These are phyloP conservation scores for Begonia loranthoides DNA, from an alignment of 306 rosid genomes.

Conservation along the genomic window DNA sequence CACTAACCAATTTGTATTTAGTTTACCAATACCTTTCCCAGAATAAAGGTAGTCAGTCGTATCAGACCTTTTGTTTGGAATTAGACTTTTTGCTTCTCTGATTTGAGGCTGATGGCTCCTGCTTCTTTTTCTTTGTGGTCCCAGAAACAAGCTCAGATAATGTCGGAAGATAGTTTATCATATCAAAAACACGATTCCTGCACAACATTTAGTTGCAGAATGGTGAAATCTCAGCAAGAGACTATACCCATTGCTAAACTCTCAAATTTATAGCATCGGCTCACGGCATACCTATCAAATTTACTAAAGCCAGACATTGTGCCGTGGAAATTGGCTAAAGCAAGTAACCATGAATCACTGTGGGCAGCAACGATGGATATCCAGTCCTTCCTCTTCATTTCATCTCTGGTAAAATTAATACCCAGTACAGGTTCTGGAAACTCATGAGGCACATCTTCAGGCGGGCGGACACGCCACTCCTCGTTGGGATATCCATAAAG, in stretches of 20 bases:
- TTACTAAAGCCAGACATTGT: constrained; percentile 22
- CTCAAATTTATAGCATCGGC: too few relatives aligned
- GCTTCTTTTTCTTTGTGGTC: constrained; percentile 43
- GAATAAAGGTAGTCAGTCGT: too few relatives aligned
- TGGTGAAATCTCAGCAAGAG: not conserved
- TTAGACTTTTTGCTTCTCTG: not conserved
- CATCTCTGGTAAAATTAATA: constrained; percentile 35
- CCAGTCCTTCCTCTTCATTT: constrained; percentile 28
- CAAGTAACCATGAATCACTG: constrained; percentile 28
- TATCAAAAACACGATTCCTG: constrained; percentile 49
- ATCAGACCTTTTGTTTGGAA: not conserved
- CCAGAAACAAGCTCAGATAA: constrained; percentile 55
- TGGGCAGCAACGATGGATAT: constrained; percentile 28
- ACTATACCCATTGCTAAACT: not conserved
- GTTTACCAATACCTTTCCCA: too few relatives aligned
- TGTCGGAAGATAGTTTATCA: constrained; percentile 73
- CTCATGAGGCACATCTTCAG: constrained; percentile 7
- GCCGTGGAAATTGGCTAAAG: constrained; percentile 23
- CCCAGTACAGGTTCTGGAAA: constrained; percentile 35
- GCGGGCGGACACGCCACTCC: constrained; percentile 29
- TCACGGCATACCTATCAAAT: constrained; percentile 18
- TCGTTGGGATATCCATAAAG: constrained; percentile 33
- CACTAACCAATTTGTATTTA: not conserved
- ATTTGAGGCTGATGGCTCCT: too few relatives aligned
- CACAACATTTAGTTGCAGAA: not conserved